Base-by-base conservation (phyloP, 345 rosid genomes). In the Syzygium oleosum region DNA sequence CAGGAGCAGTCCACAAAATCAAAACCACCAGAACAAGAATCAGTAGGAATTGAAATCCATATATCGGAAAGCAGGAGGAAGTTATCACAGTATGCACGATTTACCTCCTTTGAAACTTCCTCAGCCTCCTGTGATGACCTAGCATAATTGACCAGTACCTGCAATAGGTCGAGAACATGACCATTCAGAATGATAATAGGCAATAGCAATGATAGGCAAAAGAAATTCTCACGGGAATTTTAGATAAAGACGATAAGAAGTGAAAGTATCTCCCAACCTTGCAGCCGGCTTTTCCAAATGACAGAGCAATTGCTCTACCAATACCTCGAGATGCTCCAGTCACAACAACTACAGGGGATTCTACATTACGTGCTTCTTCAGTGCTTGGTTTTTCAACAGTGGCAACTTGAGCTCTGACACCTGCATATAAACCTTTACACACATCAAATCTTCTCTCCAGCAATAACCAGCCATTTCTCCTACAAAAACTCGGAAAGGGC, bases 251-350 rank as follows among this genome's bases (percentile, higher is more conserved):
- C 4, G 1, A 52, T 51, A 84, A 13, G 85, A n/a, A 84, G 84
- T 61, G n/a, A 25, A 85, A 53, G 87, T 19, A 27, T 85, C 29
- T 21, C 46, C 90, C 54, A 85, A 94, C 97, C 96, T 93, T 93
- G 85, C 95, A 94, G 49, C 97, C 96, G 3, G 97, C 95, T 94
- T 95, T 98, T 46, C 98, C 99, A 92, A 98, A 85, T 78, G 98
- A 88, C 85, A 96, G 90, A n/a, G 99, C 99, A 90, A 98, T 90
- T 38, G 99, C 96, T 93, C 87, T 98, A 54, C 99, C 99, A 89
- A 98, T 98, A 63, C 99, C 99, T 90, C 99, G 94, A 41, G 99
- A 98, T 55, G 99, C 99, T 92, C 99, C 99, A 17, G 99, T 97
- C 84, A 98, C 95, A 56, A 98, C 87, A 46, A 92, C 99, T 19